Base-by-base conservation (phyloP, 2,329 filamentous ascomycete genomes). In the Pseudodiploospora longispora region DNA sequence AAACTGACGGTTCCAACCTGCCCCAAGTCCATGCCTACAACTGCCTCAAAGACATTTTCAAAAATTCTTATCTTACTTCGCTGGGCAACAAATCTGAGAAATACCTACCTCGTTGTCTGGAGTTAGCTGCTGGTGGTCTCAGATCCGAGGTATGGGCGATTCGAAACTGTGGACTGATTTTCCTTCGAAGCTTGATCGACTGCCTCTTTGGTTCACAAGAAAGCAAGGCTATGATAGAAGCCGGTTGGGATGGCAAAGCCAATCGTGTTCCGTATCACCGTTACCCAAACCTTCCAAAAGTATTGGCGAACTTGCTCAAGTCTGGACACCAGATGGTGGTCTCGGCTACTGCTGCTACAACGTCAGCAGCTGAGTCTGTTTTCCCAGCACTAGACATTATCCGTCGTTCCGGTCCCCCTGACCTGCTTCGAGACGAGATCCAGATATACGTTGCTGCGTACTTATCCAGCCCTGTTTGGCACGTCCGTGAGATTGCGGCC, bases 1-100 rank as follows among this genome's bases (percentile, higher is more conserved):
- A 78, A 47, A 79, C 75, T 1, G 79, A 83, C 46, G 78, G 75
- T 30, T 76, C 75, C 2, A 83, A 85, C 35, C 67, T 97, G 4
- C 85, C 89, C 1, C 91, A 98, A 63, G 93, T 98, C 0, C 93
- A 98, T 62, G 89, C 93, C 0, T 76, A 95, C 59, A 98, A 98
- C 60, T 95, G 87, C 48, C 69, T 98, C 46, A 93, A 93, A 59
- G 89, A 95, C 51, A 83, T 95, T 2, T 93, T 96, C 63, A 91
- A 87, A 46, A 89, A 83, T 52, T 87, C 88, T 0, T 78, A 80
- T 40, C 72, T 97, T 12, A 74, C 87, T 0, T 78, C 80, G 31
- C 73, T 95, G 19, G 77, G 86, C 29, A 79, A 80, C 44, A 75
- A 76, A 42, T 85, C 87, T 0, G 87, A 95, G 55, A 70, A 71